These are phyloP conservation scores for Chaetomium tenue DNA, from an alignment of 495 filamentous ascomycete genomes.

Conservation along the genomic window DNA sequence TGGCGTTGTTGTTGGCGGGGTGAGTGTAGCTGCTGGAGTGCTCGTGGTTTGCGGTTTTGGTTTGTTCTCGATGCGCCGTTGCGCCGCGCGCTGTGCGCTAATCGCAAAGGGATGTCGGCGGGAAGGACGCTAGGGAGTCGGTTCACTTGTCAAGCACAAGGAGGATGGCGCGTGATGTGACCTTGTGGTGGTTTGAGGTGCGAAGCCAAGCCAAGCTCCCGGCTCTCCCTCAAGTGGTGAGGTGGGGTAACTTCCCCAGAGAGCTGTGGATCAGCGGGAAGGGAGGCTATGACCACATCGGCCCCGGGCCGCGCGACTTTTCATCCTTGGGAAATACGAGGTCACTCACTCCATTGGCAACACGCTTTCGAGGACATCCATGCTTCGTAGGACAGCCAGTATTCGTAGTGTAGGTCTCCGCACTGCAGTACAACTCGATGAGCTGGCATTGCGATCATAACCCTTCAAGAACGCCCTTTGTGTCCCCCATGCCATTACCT, in stretches of 20 bases:
- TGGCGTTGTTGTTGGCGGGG: slow-evolving; percentile 1
- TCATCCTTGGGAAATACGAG: neutral
- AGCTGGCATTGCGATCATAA: slow-evolving; percentile 3
- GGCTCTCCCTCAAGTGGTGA: neutral
- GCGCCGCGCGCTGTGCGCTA: slow-evolving; percentile 3
- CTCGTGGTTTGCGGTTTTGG: neutral
- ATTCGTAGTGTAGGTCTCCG: neutral
- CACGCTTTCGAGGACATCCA: neutral
- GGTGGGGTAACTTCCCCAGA: slow-evolving; percentile 3
- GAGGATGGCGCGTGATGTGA: neutral
- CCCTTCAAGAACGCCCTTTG: neutral
- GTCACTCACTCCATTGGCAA: neutral
- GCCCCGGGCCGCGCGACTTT: neutral
- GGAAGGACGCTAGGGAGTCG: neutral
- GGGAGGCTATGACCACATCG: neutral
- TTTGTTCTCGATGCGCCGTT: slow-evolving; percentile 5
- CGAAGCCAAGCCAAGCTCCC: neutral
- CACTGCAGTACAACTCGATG: neutral
- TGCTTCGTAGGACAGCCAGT: neutral
- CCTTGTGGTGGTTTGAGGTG: neutral
- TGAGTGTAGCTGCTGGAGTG: neutral
- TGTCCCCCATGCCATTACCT: neutral
- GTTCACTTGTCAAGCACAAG: neutral
- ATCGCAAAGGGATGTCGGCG: neutral
- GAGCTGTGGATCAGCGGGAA: neutral